A percentile compares a stretch with the other conserved stretches of the same genome.
Evolutionary conservation across 192 early-diverging fungal species (phyloP).

Genomic region (Coemansia sp.): DNA sequence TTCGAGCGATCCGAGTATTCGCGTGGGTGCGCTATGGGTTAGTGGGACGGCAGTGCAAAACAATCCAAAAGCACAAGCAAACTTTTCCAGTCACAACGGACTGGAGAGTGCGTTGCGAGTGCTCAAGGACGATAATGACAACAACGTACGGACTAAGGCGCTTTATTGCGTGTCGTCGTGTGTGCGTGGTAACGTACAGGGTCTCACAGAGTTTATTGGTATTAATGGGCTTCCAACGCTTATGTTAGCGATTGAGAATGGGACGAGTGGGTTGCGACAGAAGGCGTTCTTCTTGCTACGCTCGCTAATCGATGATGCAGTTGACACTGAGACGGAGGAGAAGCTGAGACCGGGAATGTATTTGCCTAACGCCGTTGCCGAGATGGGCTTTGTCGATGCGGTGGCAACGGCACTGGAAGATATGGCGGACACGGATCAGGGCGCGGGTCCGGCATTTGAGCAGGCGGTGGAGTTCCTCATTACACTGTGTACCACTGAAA

Average conservation of each 20-base stretch:
- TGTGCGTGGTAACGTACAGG: conserved; percentile 60
- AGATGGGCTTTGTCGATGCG: conserved; percentile 52
- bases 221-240: conserved; percentile 49
- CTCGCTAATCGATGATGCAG: conserved; percentile 62
- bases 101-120: conserved; percentile 52
- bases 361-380: conserved; percentile 43
- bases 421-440: conserved; percentile 42
- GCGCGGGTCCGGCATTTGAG: conserved; percentile 29
- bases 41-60: conserved; percentile 93
- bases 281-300: conserved; percentile 67
- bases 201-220: conserved; percentile 59
- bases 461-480: conserved; percentile 31
- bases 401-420: conserved; percentile 52
- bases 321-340: conserved; percentile 36
- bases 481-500: conserved; percentile 22
- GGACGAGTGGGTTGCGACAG: conserved; percentile 17
- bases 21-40: conserved; percentile 81
- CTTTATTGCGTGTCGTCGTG: conserved; percentile 69
- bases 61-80: conserved; percentile 80
- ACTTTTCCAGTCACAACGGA: conserved; percentile 57
- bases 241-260: conserved; percentile 44
- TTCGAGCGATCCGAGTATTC: conserved; percentile 58
- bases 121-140: conserved; percentile 40
- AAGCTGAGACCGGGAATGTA: conserved; percentile 32
- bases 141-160: conserved; percentile 63